These are phyloP conservation scores for Graphilbum ipis-grandicollis DNA, from an alignment of 2,329 filamentous ascomycete species.

Conservation along the genomic window DNA sequence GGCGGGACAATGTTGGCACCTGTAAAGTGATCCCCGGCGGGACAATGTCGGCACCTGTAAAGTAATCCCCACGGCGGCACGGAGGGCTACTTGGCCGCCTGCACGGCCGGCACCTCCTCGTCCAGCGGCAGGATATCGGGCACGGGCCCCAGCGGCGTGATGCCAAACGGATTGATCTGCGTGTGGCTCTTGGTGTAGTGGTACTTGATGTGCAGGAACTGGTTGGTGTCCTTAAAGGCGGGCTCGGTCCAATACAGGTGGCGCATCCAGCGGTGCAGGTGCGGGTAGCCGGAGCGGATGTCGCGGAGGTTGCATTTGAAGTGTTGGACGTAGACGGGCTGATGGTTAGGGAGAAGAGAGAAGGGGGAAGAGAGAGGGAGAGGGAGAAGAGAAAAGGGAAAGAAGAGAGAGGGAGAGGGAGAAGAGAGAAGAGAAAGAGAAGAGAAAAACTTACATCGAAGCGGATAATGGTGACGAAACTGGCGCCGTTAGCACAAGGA, in stretches of 20 bases:
- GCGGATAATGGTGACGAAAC: constrained; percentile 51
- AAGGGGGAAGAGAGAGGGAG: not conserved
- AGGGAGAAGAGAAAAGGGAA: not conserved
- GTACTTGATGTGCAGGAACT: constrained; percentile 91
- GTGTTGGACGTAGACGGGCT: constrained; percentile 67
- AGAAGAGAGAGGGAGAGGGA: not conserved
- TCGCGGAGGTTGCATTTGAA: constrained; percentile 79
- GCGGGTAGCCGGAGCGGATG: constrained; percentile 69
- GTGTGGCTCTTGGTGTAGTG: constrained; percentile 45
- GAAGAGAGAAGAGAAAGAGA: not conserved
- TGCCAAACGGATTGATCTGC: constrained; percentile 50
- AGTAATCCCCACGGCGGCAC: too few species aligned
- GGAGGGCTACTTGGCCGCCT: too few species aligned
- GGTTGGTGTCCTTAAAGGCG: constrained; percentile 66
- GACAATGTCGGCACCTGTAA: too few species aligned
- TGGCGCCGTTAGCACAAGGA: constrained; percentile 11
- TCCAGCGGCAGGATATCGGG: constrained; percentile 65
- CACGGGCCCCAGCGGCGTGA: constrained; percentile 72
- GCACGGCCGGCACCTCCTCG: constrained; percentile 54
- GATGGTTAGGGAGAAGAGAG: not conserved
- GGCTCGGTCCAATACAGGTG: constrained; percentile 68
- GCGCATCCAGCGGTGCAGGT: constrained; percentile 65
- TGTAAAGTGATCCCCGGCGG: too few species aligned
- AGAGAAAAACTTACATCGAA: constrained; percentile 36
- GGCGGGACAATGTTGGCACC: too few species aligned